Percentiles rank a stretch among this genome's conserved stretches.
Conservation (phyloP, 2,329 filamentous ascomycete genomes). For the Cladosporium sp. region DNA sequence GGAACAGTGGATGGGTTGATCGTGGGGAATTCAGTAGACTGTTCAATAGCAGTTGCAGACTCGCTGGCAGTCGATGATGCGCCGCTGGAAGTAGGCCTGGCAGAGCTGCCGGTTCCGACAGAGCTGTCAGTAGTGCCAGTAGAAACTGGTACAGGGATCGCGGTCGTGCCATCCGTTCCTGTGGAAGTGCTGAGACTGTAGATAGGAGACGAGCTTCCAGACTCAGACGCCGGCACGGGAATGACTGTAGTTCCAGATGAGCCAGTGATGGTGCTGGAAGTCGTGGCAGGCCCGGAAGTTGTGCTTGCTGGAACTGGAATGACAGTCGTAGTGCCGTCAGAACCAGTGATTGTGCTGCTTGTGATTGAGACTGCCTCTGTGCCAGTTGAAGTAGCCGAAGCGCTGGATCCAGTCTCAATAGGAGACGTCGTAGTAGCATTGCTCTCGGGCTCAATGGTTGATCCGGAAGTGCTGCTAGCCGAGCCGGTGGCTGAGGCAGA, state of each 20-base stretch:
- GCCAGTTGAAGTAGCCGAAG: background rate
- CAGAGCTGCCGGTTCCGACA: slow-evolving; percentile 6
- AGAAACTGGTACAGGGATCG: slow-evolving; percentile 13
- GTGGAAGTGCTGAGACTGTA: slow-evolving; percentile 12
- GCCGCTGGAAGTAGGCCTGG: background rate
- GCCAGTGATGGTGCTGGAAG: slow-evolving; percentile 15
- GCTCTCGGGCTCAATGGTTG: background rate
- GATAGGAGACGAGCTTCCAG: slow-evolving; percentile 1
- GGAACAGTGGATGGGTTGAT: background rate
- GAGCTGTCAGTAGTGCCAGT: background rate
- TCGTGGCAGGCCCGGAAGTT: slow-evolving; percentile 14
- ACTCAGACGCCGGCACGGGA: slow-evolving; percentile 10
- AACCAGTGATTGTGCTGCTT: background rate
- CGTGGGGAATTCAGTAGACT: background rate
- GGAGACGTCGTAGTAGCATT: background rate
- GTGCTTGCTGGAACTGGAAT: slow-evolving; percentile 22
- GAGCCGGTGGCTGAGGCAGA: slow-evolving; percentile 17
- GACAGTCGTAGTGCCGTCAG: slow-evolving; percentile 8
- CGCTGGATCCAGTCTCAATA: slow-evolving; percentile 3
- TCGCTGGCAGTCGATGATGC: background rate
- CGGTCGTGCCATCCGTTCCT: slow-evolving; percentile 9
- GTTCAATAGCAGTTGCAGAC: background rate
- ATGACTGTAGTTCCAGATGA: slow-evolving; percentile 14
- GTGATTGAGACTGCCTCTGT: background rate
- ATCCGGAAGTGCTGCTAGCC: background rate